phyloP scores from a whole-genome alignment of 495 filamentous ascomycete species.

The Penicillium goetzii region DNA sequence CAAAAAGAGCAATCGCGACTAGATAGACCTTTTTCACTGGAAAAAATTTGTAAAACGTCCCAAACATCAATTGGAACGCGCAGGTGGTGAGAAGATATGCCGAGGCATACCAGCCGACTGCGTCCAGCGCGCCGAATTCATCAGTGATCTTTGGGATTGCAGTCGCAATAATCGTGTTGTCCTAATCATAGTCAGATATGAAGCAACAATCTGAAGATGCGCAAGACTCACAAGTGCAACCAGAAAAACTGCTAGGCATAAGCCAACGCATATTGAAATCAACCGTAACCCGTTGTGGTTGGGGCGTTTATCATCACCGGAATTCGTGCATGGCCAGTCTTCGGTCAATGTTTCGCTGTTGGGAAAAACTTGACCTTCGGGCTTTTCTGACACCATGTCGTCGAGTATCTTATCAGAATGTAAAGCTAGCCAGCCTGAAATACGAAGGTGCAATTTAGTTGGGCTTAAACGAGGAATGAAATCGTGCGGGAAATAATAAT shows the following conservation, averaged over 20 bases:
- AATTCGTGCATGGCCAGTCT: neutral
- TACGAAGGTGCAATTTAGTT: too few species aligned
- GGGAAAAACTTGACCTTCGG: neutral
- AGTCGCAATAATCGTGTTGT: slow-evolving; percentile 18
- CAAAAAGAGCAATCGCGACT: slow-evolving; percentile 11
- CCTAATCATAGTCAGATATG: neutral
- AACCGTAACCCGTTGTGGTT: neutral
- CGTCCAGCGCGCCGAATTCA: slow-evolving; percentile 17
- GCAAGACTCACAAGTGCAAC: neutral
- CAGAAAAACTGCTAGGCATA: neutral
- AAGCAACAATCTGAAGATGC: neutral
- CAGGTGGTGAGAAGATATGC: slow-evolving; percentile 20
- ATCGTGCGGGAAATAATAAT: too few species aligned
- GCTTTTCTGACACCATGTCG: neutral
- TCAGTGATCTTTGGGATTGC: slow-evolving; percentile 27
- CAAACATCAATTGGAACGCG: slow-evolving; percentile 15
- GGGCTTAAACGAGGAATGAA: too few species aligned
- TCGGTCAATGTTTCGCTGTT: neutral
- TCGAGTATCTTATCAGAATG: neutral
- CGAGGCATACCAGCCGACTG: slow-evolving; percentile 21
- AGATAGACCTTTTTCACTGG: slow-evolving; percentile 16
- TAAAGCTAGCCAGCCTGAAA: neutral
- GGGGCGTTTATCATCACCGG: neutral
- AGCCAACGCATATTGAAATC: neutral
- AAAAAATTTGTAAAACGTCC: slow-evolving; percentile 15